Percentiles rank a stretch among this genome's conserved stretches.
phyloP scores from a whole-genome alignment of 176 grass and related monocot genomes.

The Miscanthus lutarioriparius region DNA sequence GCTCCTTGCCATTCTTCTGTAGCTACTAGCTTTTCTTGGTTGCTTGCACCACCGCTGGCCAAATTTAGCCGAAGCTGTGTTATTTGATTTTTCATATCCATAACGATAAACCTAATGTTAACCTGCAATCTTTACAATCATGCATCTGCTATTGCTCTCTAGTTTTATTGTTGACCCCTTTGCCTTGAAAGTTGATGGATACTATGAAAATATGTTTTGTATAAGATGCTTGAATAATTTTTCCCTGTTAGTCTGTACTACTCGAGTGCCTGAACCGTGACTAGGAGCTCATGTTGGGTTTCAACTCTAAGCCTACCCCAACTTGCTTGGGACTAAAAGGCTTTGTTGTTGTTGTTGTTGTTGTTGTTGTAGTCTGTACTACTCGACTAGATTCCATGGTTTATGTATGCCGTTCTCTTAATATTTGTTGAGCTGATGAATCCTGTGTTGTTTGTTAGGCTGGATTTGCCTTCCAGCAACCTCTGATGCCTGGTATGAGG shows the following conservation, averaged over 20 bases:
- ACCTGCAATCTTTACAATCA: background rate
- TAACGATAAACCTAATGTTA: background rate
- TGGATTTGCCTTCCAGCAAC: conserved; percentile 95
- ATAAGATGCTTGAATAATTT: background rate
- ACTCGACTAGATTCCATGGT: background rate
- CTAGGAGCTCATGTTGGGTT: too few species aligned
- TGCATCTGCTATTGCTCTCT: background rate
- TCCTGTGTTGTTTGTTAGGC: conserved; percentile 41
- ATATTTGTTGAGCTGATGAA: conserved; percentile 1
- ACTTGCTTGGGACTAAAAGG: too few species aligned
- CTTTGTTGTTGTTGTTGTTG: too few species aligned
- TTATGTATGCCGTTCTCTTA: background rate
- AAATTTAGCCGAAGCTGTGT: background rate
- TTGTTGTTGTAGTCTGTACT: background rate
- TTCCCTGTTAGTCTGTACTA: background rate
- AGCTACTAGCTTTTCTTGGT: background rate
- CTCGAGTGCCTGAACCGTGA: too few species aligned
- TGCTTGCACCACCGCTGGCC: background rate
- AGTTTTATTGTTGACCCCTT: background rate
- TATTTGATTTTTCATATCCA: too few species aligned
- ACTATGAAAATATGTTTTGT: background rate
- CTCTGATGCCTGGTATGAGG: conserved; percentile 84
- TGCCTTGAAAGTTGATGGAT: background rate
- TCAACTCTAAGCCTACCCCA: too few species aligned
- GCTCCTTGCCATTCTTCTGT: background rate